Evolutionary conservation across 768 basidiomycete genomes (phyloP).

Genomic region (Termitomyces sp.): DNA sequence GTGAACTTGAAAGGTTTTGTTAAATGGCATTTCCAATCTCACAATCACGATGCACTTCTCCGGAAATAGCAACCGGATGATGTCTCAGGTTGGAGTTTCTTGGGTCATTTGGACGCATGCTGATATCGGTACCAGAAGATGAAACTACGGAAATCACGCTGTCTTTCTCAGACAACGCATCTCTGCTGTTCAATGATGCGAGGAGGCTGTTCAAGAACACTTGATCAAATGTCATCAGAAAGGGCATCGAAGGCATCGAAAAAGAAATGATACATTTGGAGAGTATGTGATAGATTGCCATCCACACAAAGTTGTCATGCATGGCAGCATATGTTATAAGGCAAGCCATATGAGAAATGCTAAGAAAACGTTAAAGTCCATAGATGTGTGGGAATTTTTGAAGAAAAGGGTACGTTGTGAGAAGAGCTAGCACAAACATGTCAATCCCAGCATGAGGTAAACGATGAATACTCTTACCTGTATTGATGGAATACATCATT

Average conservation of each 20-base stretch:
- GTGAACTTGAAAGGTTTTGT: neutral
- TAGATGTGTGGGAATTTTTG: neutral
- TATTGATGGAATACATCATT: conserved; percentile 10
- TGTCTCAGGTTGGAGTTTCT: neutral
- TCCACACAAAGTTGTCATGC: conserved; percentile 14
- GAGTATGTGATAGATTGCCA: conserved; percentile 15
- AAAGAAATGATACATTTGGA: conserved; percentile 8
- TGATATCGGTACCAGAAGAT: neutral
- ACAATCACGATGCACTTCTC: neutral
- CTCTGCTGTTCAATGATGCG: conserved; percentile 14
- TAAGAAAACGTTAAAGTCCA: neutral
- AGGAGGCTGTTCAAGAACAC: conserved; percentile 18
- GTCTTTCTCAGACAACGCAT: conserved; percentile 3
- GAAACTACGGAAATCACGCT: neutral
- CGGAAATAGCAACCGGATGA: neutral
- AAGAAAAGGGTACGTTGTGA: conserved; percentile 8
- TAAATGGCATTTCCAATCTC: neutral
- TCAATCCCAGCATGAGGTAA: neutral
- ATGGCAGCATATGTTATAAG: conserved; percentile 14
- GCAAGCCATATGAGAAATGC: conserved; percentile 6
- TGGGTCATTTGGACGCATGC: neutral
- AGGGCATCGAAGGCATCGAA: neutral
- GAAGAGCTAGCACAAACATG: conserved; percentile 1
- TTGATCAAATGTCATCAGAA: neutral
- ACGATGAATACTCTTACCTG: neutral